Evolutionary conservation across 2,329 filamentous ascomycete species (phyloP), one percentile per base, ranked within the genome.

Genomic region (Periconia digitata): DNA sequence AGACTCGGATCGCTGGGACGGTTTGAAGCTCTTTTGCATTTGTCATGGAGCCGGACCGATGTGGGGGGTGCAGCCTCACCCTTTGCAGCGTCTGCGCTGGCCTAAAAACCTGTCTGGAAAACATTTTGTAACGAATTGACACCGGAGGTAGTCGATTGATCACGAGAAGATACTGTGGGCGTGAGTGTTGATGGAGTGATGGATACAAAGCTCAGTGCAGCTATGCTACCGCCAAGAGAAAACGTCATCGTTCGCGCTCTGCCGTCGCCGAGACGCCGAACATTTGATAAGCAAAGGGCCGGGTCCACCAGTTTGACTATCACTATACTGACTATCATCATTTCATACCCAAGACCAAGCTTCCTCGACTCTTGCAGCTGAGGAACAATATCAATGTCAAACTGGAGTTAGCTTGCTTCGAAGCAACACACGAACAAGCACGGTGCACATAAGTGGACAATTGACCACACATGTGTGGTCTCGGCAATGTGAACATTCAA

Each of bases 61-160:
- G 46, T 46, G 47, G 24, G 34, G 35, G 53, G 44, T 43, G 41
- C 17, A 37, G 23, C 56, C 67, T 47, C 62, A 76, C 74, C 60
- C 68, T 69, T 29, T 66, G 67, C 59, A 75, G 63, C 54, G 67
- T 61, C 54, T 67, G 66, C 42, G 71, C 73, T 39, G 73, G 73
- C 44, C 73, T 70, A 61, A 76, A 71, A 46, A 70, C 56, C 52
- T 72, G 72, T 60, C 70, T 67, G 10, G 74, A 66, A 55, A 76
- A 76, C 74, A 76, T 76, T 43, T 47, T 64, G 62, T 47, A 46
- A 64, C 56, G 45, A 66, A 67, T 70, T 58, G 57, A 44, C 20
- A 43, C 43, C 38, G 38, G n/a, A 12, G 27, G n/a, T 10, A 32
- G 27, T 32, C 27, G n/a, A 32, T 3, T 23, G 24, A 21, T 22